Evolutionary conservation across 306 rosid genomes (phyloP), one percentile per base, ranked within the genome.

Genomic region (Psophocarpus tetragonolobus): DNA sequence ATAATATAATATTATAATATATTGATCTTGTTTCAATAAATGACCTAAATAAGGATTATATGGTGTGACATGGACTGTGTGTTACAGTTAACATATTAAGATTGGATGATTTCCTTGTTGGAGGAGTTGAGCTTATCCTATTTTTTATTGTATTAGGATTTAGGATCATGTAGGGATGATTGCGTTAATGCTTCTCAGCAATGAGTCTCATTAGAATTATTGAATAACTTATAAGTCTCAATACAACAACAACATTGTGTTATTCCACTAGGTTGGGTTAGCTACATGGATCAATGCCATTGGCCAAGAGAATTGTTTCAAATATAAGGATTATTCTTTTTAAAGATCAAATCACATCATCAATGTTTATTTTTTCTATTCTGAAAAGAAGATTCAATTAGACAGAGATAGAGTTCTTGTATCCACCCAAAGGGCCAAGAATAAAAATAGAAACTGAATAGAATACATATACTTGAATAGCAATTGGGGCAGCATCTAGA

Each of bases 41-140:
- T 53, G 71, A 71, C 76, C 73, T 42, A 27, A 68, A 74, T 77
- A 66, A 68, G 45, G 82, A 65, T 29, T 54, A 45, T 71, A 66
- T 56, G 24, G 33, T 18, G 47, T 65, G 56, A 29, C 32, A 53
- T 42, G 61, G 64, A 15, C 45, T 67, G 71, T 56, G 23, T 66
- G 72, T 74, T 74, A 38, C 27, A 36, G 48, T 73, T 14, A 35
- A 50, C 8, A 65, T 27, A 61, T 74, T 67, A 50, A 17, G 18
- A 45, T 56, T 54, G 20, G 71, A 61, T 20, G 30, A 58, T 56
- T 35, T 65, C 48, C 51, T 64, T 27, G 36, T 57, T 39, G 41
- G 67, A 73, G 41, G 47, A 21, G 8, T 42, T 64, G 71, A 45
- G 45, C 26, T 70, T 45, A 11, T 44, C 61, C 56, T 18, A 60